Conservation (phyloP, 1,139 yeast genomes). For the Suhomyces bribrorum region DNA sequence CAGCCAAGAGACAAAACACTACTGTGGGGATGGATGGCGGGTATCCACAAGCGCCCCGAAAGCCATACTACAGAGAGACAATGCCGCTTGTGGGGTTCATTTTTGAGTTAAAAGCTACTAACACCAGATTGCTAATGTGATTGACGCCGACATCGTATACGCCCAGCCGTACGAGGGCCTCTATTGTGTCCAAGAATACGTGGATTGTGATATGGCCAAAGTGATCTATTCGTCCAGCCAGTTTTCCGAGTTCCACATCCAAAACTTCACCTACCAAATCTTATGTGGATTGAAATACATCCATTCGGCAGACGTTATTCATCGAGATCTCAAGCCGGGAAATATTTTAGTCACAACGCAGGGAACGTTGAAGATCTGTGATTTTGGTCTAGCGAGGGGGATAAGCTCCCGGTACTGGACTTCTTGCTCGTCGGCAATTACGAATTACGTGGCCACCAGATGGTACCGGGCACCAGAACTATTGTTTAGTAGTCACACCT, state of each 20-base stretch:
- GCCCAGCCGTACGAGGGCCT: slow-evolving; percentile 76
- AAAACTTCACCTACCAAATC: slow-evolving; percentile 73
- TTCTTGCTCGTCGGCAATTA: slow-evolving; percentile 46
- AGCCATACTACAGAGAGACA: not conserved
- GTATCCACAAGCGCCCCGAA: too few species aligned
- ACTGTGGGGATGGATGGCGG: too few species aligned
- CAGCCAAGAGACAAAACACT: too few species aligned
- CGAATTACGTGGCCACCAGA: slow-evolving; percentile 90
- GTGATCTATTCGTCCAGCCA: slow-evolving; percentile 77
- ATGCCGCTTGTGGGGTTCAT: too few species aligned
- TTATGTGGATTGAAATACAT: slow-evolving; percentile 79
- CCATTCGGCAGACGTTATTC: slow-evolving; percentile 84
- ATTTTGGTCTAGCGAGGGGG: slow-evolving; percentile 87
- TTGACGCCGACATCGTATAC: slow-evolving; percentile 71
- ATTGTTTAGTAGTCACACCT: slow-evolving; percentile 58
- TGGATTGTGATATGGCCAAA: slow-evolving; percentile 76
- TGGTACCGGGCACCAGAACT: slow-evolving; percentile 97
- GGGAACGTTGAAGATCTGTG: slow-evolving; percentile 78
- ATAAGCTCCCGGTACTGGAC: slow-evolving; percentile 48
- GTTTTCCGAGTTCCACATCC: slow-evolving; percentile 82
- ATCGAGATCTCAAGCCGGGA: slow-evolving; percentile 84
- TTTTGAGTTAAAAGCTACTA: too few species aligned
- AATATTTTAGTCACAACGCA: slow-evolving; percentile 72
- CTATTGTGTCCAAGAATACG: slow-evolving; percentile 77
- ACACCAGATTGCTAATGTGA: slow-evolving; percentile 68